Base-by-base conservation (phyloP, 2,329 filamentous ascomycete genomes). In the Monosporascus sp. region DNA sequence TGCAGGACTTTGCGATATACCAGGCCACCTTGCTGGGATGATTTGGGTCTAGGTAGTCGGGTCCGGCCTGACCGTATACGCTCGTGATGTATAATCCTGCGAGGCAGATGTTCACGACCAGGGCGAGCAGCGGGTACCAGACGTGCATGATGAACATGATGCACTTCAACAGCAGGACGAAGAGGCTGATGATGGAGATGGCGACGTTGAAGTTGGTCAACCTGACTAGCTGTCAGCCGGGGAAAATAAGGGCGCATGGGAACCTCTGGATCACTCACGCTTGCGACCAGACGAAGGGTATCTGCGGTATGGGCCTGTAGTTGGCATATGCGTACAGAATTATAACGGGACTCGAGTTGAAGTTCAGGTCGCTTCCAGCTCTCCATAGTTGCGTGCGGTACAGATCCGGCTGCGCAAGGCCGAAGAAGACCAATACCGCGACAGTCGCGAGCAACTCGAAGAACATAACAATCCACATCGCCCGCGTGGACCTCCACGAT, bases 141-240 rank as follows among this genome's bases (percentile, higher is more conserved):
- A 86, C 73, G 67, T 86, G 83, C 78, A 91, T 83, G 64, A 90
- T 83, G 71, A 82, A 85, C 64, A 82, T 77, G 56, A 87, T 82
- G 58, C 82, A 77, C 75, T 91, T 91, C 68, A 79, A 76, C 45
- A 92, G 79, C 57, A 90, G 80, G 67, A 91, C 78, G 75, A 93
- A 93, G 68, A 89, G 86, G 54, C 84, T 85, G 51, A 91, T 76
- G 59, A 93, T 81, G 38, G 87, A 87, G 61, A 91, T 86, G 65
- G 86, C 86, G 61, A 91, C 83, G 65, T 92, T 91, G 73, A 82
- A 90, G 61, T 86, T 77, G 48, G 88, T 91, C 57, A 90, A 76
- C 52, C 88, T 92, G 65, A 31, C 27, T n/a, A 48, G 38, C 36
- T 43, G 56, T 65, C 51, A 63, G 59, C 52, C 14, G 17, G 37